Conservation (phyloP, 2,329 filamentous ascomycete genomes). For the Colletotrichum camelliae region DNA sequence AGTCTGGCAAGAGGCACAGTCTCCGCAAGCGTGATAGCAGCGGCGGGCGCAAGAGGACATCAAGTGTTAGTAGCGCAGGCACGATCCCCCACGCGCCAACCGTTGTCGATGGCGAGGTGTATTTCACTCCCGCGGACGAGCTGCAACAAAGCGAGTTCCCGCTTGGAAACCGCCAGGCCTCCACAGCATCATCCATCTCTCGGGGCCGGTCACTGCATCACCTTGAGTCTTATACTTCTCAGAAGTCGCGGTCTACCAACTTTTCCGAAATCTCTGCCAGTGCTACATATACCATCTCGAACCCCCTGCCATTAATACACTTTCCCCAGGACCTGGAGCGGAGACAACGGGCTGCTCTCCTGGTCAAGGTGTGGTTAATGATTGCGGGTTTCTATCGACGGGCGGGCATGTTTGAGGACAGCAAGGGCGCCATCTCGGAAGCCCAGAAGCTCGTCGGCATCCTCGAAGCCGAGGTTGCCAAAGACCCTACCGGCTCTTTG, state of each 20-base stretch:
- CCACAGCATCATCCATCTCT: slow-evolving; percentile 46
- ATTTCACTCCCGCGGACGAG: slow-evolving; percentile 54
- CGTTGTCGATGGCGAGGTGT: slow-evolving; percentile 55
- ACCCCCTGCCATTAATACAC: slow-evolving; percentile 56
- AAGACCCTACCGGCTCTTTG: slow-evolving; percentile 66
- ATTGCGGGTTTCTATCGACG: slow-evolving; percentile 88
- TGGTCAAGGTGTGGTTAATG: slow-evolving; percentile 88
- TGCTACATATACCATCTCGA: slow-evolving; percentile 48
- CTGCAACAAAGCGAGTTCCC: slow-evolving; percentile 47
- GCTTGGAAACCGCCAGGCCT: slow-evolving; percentile 44
- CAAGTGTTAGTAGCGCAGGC: slow-evolving; percentile 41
- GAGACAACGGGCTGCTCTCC: slow-evolving; percentile 53
- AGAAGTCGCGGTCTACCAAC: slow-evolving; percentile 43
- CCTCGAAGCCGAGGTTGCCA: slow-evolving; percentile 71
- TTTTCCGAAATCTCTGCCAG: slow-evolving; percentile 44
- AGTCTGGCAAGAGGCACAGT: slow-evolving; percentile 55
- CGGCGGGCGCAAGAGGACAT: slow-evolving; percentile 49
- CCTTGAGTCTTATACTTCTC: slow-evolving; percentile 51
- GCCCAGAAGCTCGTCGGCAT: slow-evolving; percentile 76
- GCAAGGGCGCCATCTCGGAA: slow-evolving; percentile 79
- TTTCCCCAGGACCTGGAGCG: slow-evolving; percentile 60
- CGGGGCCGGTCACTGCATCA: slow-evolving; percentile 48
- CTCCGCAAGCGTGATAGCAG: slow-evolving; percentile 60
- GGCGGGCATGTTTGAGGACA: slow-evolving; percentile 80
- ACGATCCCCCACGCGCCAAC: slow-evolving; percentile 42